These are phyloP conservation scores for Juglanconis sp. DNA, from an alignment of 2,329 filamentous ascomycete genomes.

Conservation along the genomic window DNA sequence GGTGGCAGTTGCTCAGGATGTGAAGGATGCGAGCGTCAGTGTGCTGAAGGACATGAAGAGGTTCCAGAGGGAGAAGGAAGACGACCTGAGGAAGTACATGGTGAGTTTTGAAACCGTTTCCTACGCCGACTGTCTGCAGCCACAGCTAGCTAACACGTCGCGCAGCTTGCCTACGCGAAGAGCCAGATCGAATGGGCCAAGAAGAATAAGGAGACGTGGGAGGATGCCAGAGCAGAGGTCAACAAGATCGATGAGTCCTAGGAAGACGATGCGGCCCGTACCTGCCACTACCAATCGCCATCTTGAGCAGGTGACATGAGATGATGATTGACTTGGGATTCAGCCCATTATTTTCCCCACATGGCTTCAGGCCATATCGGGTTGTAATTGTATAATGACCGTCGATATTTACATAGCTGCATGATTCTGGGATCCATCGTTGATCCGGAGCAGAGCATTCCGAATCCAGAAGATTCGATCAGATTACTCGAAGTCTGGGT, in stretches of 20 bases:
- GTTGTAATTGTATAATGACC: conserved; percentile 18
- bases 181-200: conserved; percentile 93
- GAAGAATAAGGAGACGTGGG: conserved; percentile 88
- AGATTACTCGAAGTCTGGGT: too few relatives aligned
- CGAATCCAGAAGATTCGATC: not conserved
- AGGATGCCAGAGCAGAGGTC: conserved; percentile 83
- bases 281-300: not conserved
- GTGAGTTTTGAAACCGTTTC: conserved; percentile 49
- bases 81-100: conserved; percentile 92
- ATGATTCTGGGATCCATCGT: not conserved
- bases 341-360: not conserved
- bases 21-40: conserved; percentile 85
- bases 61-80: conserved; percentile 94
- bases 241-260: conserved; percentile 74
- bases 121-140: not conserved
- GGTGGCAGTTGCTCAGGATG: conserved; percentile 82
- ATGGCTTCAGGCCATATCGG: not conserved
- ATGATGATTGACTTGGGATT: conserved; percentile 1
- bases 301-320: not conserved
- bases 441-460: not conserved
- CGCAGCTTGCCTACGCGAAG: conserved; percentile 82
- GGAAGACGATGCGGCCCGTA: not conserved
- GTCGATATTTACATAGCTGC: not conserved
- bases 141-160: not conserved
- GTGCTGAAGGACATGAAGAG: conserved; percentile 86